Percentiles rank a stretch among this genome's conserved stretches.
Conservation (phyloP, 768 basidiomycete genomes). For the Lentinula edodes region DNA sequence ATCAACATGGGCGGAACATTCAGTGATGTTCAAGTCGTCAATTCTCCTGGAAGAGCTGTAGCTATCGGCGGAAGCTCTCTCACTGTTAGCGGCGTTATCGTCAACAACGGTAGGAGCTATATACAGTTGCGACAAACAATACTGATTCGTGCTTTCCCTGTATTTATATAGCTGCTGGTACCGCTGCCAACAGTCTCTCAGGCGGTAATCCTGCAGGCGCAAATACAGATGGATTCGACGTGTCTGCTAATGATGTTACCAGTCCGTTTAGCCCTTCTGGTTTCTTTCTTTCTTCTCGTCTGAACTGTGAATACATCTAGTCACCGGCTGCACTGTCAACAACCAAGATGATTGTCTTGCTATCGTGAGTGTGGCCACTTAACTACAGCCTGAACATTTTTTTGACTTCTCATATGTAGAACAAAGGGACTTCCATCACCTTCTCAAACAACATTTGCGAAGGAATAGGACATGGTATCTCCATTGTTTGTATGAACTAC, state of each 20-base stretch:
- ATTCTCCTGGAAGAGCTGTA: slow-evolving; percentile 12
- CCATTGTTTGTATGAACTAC: background rate
- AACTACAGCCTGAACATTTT: background rate
- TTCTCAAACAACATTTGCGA: slow-evolving; percentile 4
- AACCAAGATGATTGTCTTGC: slow-evolving; percentile 6
- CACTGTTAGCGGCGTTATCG: slow-evolving; percentile 1
- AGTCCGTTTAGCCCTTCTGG: background rate
- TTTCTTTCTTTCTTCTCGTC: background rate
- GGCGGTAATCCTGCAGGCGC: slow-evolving; percentile 3
- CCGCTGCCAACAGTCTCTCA: slow-evolving; percentile 4
- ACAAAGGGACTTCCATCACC: slow-evolving; percentile 3
- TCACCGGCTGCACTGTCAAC: background rate
- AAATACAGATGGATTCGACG: slow-evolving; percentile 9
- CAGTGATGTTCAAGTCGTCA: slow-evolving; percentile 10
- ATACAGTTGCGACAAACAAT: background rate
- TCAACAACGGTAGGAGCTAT: background rate
- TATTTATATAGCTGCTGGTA: slow-evolving; percentile 1
- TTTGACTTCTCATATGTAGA: background rate
- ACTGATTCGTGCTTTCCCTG: background rate
- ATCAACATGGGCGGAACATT: slow-evolving; percentile 13
- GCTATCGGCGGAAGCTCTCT: slow-evolving; percentile 3
- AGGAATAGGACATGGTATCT: slow-evolving; percentile 7
- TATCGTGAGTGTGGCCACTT: background rate
- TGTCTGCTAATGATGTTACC: slow-evolving; percentile 20
- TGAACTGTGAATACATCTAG: background rate